phyloP scores from a whole-genome alignment of 2,329 filamentous ascomycete species.

The Aspergillus tamarii region DNA sequence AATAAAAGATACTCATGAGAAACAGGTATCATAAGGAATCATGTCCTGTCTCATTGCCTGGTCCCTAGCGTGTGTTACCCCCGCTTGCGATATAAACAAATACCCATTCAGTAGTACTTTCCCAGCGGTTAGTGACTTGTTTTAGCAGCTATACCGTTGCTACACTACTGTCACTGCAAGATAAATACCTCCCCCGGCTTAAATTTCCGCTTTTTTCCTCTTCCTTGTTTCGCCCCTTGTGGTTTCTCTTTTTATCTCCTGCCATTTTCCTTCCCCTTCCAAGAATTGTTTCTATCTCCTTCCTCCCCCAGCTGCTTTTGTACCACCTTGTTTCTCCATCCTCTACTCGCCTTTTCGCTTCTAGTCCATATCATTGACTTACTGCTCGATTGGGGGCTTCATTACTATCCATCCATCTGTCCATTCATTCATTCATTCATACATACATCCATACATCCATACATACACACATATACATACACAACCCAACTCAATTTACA shows the following conservation, averaged over 20 bases:
- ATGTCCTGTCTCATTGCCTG: slow-evolving; percentile 2
- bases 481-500: not conserved
- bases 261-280: slow-evolving; percentile 4
- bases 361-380: not conserved
- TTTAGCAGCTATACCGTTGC: slow-evolving; percentile 7
- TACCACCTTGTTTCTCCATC: slow-evolving; percentile 1
- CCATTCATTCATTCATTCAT: not conserved
- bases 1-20: not conserved
- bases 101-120: slow-evolving; percentile 6
- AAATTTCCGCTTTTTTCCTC: slow-evolving; percentile 11
- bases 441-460: not conserved
- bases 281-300: slow-evolving; percentile 2
- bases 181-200: slow-evolving; percentile 9
- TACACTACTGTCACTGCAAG: not conserved
- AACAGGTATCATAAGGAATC: not conserved
- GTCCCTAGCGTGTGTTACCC: slow-evolving; percentile 5
- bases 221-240: slow-evolving; percentile 6
- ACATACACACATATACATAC: not conserved
- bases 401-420: slow-evolving; percentile 2
- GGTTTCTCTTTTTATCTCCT: slow-evolving; percentile 7
- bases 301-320: not conserved
- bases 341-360: not conserved
- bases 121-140: slow-evolving; percentile 7
- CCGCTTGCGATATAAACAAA: slow-evolving; percentile 8
- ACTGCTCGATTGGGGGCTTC: not conserved